phyloP scores from a whole-genome alignment of 129 eudicot species.

The Calendula officinalis region DNA sequence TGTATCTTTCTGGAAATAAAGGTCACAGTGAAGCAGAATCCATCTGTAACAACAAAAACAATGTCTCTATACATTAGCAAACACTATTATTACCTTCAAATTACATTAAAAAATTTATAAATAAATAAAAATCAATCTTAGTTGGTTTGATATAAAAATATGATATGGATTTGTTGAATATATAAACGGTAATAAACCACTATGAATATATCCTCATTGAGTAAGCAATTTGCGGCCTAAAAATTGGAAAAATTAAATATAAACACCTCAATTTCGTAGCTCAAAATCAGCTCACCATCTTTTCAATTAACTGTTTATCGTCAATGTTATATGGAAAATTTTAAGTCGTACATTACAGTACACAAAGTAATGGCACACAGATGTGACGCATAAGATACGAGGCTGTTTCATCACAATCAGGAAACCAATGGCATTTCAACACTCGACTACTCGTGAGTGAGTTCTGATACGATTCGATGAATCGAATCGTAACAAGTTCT shows the following conservation, averaged over 20 bases:
- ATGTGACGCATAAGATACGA: neutral
- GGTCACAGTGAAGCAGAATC: constrained; percentile 20
- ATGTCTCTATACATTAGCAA: neutral
- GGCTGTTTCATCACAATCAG: constrained; percentile 1
- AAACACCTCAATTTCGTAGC: neutral
- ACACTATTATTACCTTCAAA: neutral
- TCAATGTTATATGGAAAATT: constrained; percentile 1
- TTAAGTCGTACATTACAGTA: neutral
- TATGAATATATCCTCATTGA: neutral
- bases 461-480: neutral
- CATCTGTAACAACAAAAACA: constrained; percentile 32
- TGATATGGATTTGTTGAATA: too few species aligned
- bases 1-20: constrained; percentile 16
- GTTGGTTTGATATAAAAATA: too few species aligned
- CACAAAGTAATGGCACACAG: neutral
- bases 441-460: constrained; percentile 1
- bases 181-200: neutral
- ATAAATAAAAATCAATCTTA: neutral
- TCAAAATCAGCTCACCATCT: neutral
- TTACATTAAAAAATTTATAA: neutral
- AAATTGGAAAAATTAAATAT: too few species aligned
- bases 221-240: neutral
- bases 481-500: too few species aligned
- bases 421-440: constrained; percentile 2
- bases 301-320: constrained; percentile 3